A percentile compares a stretch with the other conserved stretches of the same genome.
These are phyloP conservation scores for Fagopyrum esculentum DNA, from an alignment of 148 eudicot genomes.

Conservation along the genomic window DNA sequence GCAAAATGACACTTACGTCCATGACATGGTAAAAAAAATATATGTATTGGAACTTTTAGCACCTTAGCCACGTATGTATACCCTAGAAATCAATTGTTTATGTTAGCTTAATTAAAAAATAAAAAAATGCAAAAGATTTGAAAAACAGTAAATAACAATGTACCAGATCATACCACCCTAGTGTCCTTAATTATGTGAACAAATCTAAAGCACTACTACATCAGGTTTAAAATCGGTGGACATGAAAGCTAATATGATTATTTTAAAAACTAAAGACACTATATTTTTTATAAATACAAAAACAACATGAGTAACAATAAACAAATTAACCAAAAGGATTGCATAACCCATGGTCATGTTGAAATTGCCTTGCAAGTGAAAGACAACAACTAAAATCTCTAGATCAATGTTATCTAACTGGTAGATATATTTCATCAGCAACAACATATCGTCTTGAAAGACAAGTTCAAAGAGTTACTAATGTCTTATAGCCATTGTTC, in stretches of 20 bases:
- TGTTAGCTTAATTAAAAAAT: background rate
- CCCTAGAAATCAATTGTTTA: constrained; percentile 34
- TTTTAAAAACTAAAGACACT: background rate
- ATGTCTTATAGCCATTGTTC: constrained; percentile 27
- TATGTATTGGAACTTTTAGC: constrained; percentile 73
- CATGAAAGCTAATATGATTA: background rate
- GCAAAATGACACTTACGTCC: constrained; percentile 76
- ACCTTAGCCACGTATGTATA: constrained; percentile 99
- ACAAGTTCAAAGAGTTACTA: constrained; percentile 86
- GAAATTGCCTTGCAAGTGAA: constrained; percentile 6
- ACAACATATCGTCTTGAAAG: constrained; percentile 78
- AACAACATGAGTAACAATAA: background rate
- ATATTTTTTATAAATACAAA: background rate
- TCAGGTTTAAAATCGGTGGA: background rate
- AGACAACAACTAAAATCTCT: background rate
- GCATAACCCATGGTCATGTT: background rate
- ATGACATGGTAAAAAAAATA: constrained; percentile 94
- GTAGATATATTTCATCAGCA: constrained; percentile 20
- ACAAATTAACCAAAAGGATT: background rate
- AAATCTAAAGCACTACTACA: background rate
- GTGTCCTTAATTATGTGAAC: background rate
- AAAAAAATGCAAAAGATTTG: background rate
- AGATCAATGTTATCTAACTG: background rate
- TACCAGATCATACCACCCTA: constrained; percentile 2
- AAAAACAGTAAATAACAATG: background rate